Base-by-base conservation (phyloP, 805 yeast species). In the Hanseniaspora mollemarum region DNA sequence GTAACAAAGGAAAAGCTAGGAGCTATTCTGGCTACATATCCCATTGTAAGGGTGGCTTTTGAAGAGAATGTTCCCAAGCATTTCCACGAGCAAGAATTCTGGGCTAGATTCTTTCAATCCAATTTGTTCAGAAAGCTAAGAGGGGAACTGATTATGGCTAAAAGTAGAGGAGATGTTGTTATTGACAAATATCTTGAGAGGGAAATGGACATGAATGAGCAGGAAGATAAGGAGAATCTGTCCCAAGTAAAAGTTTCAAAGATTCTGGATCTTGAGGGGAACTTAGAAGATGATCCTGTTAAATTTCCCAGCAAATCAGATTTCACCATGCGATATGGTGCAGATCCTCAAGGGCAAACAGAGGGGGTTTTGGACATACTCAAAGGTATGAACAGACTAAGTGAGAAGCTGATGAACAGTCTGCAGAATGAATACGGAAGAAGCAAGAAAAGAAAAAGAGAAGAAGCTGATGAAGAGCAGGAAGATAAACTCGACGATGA, bases 61-160 rank as follows among this genome's bases (percentile, higher is more conserved):
- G 80, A 78, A 53, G 98, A 92, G 50, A 80, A 80, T 53, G 98
- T 92, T 4, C 98, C 97, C 0, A 80, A 81, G 54, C 63, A 65
- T 43, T 72, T 92, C 49, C 75, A 77, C 43, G 97, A 92, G 62
- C 88, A 90, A 38, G 95, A 84, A 60, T 92, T 92, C 59, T 92
- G 98, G 98, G 86, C 95, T 10, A 71, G 96, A 55, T 92, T 92
- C 60, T 92, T 92, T 71, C 81, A 86, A 59, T 87, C 96, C 0
- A 83, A 87, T 59, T 68, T 92, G 54, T 92, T 88, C 60, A 73
- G 96, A 57, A 77, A 87, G 59, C 69, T 92, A 31, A 74, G 95
- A 62, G 98, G 98, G 53, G 97, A 92, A 61, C 80, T 79, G 56
- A 75, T 87, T 49, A 78, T 80, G 59, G 66, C 75, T 2, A 81